A percentile compares a stretch with the other conserved stretches of the same genome.
phyloP scores from a whole-genome alignment of 495 filamentous ascomycete genomes.

The Jackrogersella minutella region DNA sequence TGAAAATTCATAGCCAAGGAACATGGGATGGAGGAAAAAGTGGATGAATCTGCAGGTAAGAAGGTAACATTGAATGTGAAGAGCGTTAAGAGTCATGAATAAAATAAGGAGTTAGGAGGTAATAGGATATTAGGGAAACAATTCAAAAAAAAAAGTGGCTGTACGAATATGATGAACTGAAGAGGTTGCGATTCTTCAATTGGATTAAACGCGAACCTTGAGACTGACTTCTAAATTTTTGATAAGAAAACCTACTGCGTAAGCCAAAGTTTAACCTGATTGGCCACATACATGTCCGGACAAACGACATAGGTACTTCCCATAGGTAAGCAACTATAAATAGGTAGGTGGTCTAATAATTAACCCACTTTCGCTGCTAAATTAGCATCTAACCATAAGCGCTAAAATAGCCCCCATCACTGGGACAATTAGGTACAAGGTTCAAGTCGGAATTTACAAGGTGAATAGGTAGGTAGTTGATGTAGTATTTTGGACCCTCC shows the following conservation, averaged over 20 bases:
- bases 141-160: conserved; percentile 10
- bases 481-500: background rate
- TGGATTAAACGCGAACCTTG: background rate
- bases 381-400: conserved; percentile 8
- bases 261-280: too few relatives aligned
- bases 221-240: too few relatives aligned
- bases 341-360: conserved; percentile 9
- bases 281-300: too few relatives aligned
- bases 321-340: background rate
- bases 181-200: too few relatives aligned
- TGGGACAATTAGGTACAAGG: too few relatives aligned
- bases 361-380: conserved; percentile 14
- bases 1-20: background rate
- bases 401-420: conserved; percentile 11
- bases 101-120: background rate
- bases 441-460: background rate
- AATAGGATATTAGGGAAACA: too few relatives aligned
- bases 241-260: too few relatives aligned
- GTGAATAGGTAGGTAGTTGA: background rate
- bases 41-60: conserved; percentile 12
- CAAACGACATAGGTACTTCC: too few relatives aligned
- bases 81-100: background rate
- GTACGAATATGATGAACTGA: conserved; percentile 21
- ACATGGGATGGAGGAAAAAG: conserved; percentile 1
- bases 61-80: background rate